Percentiles rank a stretch among this genome's conserved stretches.
These are phyloP conservation scores for Piromyces sp. DNA, from an alignment of 192 early-diverging fungal species.

Conservation along the genomic window DNA sequence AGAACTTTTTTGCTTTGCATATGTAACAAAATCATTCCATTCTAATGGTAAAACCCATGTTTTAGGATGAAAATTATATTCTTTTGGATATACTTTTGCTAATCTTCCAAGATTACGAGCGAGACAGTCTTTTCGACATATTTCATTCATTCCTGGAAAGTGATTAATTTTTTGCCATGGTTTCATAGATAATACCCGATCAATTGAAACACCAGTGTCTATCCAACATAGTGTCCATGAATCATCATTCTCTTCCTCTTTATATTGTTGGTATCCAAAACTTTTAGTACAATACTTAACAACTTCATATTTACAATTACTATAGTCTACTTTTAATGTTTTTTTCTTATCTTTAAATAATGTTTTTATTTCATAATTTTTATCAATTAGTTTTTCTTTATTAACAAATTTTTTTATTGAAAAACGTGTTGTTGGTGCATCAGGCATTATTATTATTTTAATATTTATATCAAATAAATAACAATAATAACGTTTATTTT, in stretches of 20 bases:
- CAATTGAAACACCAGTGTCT: background rate
- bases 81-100: conserved; percentile 24
- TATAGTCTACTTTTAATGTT: background rate
- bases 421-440: background rate
- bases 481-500: no score
- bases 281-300: background rate
- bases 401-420: background rate
- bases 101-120: conserved; percentile 31
- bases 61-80: conserved; percentile 35
- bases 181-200: conserved; percentile 2
- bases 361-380: background rate
- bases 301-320: background rate
- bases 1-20: background rate
- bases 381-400: background rate
- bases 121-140: conserved; percentile 35
- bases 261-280: background rate
- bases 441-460: background rate
- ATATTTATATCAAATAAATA: no score
- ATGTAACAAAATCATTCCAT: conserved; percentile 14
- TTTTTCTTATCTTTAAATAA: background rate
- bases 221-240: background rate
- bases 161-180: conserved; percentile 38
- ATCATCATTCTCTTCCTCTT: background rate
- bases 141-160: conserved; percentile 46
- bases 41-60: conserved; percentile 33